phyloP scores from a whole-genome alignment of 176 grass and related monocot species.

The Tillandsia leiboldiana region DNA sequence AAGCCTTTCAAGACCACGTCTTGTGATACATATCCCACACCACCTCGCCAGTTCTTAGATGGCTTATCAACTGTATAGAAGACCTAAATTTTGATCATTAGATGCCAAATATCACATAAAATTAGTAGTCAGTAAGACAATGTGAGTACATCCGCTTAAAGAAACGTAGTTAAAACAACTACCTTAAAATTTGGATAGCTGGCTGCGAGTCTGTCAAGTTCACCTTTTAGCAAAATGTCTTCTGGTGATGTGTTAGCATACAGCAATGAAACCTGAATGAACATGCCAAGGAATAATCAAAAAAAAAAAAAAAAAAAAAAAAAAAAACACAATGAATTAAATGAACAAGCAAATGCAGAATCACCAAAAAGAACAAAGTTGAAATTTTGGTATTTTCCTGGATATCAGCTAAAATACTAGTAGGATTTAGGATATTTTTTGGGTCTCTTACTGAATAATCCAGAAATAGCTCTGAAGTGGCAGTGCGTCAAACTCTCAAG shows the following conservation, averaged over 20 bases:
- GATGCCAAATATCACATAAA: background rate
- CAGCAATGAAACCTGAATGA: slow-evolving; percentile 73
- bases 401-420: too few species aligned
- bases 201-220: slow-evolving; percentile 74
- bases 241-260: slow-evolving; percentile 92
- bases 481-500: too few species aligned
- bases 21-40: slow-evolving; percentile 67
- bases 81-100: slow-evolving; percentile 35
- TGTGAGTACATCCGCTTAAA: background rate
- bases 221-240: slow-evolving; percentile 85
- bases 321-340: background rate
- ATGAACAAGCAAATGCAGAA: too few species aligned
- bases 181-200: slow-evolving; percentile 99
- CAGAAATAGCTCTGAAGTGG: too few species aligned
- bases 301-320: slow-evolving; percentile 6
- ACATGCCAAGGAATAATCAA: slow-evolving; percentile 15
- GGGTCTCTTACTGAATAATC: too few species aligned
- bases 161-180: slow-evolving; percentile 6
- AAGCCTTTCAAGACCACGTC: slow-evolving; percentile 86
- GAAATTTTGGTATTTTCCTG: too few species aligned
- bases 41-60: slow-evolving; percentile 66
- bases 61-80: slow-evolving; percentile 96
- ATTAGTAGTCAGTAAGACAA: background rate
- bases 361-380: too few species aligned
- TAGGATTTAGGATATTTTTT: too few species aligned